A percentile compares a stretch with the other conserved stretches of the same genome.
phyloP scores from a whole-genome alignment of 495 filamentous ascomycete species.

The Podospora anserina region DNA sequence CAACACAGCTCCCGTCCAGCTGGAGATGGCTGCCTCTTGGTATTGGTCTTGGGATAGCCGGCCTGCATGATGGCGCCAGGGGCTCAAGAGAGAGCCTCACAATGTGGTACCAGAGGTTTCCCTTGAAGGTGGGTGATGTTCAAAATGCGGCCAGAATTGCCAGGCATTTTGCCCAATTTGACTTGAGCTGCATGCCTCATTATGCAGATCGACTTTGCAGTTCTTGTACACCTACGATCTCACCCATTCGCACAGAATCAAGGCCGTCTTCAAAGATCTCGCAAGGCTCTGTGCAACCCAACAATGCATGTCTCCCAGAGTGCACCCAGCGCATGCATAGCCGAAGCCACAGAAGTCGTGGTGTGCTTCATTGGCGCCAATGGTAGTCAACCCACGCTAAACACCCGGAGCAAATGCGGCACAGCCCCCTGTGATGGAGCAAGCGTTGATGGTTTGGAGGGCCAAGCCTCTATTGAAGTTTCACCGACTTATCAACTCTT shows the following conservation, averaged over 20 bases:
- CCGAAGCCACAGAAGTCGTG: slow-evolving; percentile 1
- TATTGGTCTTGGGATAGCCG: neutral
- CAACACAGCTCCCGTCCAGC: neutral
- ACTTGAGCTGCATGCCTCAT: neutral
- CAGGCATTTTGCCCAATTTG: neutral
- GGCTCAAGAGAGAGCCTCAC: neutral
- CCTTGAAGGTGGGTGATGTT: neutral
- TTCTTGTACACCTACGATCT: neutral
- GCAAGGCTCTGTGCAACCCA: slow-evolving; percentile 1
- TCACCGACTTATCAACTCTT: neutral
- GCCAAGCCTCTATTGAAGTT: neutral
- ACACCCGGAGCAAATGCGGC: neutral
- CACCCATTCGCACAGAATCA: neutral
- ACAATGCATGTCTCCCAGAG: neutral
- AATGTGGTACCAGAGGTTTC: neutral
- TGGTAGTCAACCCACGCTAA: neutral
- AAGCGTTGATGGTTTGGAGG: neutral
- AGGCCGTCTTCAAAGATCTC: neutral
- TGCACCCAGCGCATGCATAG: slow-evolving; percentile 1
- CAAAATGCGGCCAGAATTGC: neutral
- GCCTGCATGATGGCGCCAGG: neutral
- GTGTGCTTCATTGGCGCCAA: neutral
- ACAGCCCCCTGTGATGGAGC: neutral
- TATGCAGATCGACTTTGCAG: neutral
- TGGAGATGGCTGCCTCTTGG: neutral